Percentiles rank a stretch among this genome's conserved stretches.
phyloP scores from a whole-genome alignment of 208 protist species.

The Strigomonas oncopelti region DNA sequence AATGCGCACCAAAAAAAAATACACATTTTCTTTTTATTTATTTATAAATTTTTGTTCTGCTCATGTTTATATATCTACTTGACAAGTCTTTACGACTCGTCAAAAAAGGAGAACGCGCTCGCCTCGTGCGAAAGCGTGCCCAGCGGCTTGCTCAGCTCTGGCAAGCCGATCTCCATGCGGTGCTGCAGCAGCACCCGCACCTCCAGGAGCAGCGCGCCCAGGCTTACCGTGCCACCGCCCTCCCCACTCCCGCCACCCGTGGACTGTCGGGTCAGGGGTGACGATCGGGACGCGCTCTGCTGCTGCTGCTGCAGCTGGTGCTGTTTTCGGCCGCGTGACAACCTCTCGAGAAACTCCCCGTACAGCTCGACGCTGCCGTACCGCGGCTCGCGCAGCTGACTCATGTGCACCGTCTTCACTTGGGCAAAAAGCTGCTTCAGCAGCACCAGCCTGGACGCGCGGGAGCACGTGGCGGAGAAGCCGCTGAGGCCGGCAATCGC shows the following conservation, averaged over 20 bases:
- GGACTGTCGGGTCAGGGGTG: too few relatives aligned
- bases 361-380: conserved; percentile 29
- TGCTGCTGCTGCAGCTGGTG: conserved; percentile 3
- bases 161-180: conserved; percentile 1
- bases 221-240: conserved; percentile 10
- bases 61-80: too few relatives aligned
- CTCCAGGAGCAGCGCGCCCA: conserved; percentile 31
- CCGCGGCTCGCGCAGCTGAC: conserved; percentile 26
- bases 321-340: neutral
- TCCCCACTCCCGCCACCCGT: neutral
- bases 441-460: conserved; percentile 4
- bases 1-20: neutral
- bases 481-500: conserved; percentile 22
- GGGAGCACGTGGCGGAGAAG: conserved; percentile 13
- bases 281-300: too few relatives aligned
- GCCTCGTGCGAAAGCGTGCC: conserved; percentile 26
- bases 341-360: conserved; percentile 19
- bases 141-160: conserved; percentile 11
- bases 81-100: neutral
- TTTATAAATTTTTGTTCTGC: too few relatives aligned
- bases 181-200: conserved; percentile 23
- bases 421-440: conserved; percentile 12
- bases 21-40: neutral
- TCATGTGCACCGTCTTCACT: conserved; percentile 11
- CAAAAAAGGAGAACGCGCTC: conserved; percentile 23